Conservation (phyloP, 805 yeast genomes). For the Lachancea kluyveri region DNA sequence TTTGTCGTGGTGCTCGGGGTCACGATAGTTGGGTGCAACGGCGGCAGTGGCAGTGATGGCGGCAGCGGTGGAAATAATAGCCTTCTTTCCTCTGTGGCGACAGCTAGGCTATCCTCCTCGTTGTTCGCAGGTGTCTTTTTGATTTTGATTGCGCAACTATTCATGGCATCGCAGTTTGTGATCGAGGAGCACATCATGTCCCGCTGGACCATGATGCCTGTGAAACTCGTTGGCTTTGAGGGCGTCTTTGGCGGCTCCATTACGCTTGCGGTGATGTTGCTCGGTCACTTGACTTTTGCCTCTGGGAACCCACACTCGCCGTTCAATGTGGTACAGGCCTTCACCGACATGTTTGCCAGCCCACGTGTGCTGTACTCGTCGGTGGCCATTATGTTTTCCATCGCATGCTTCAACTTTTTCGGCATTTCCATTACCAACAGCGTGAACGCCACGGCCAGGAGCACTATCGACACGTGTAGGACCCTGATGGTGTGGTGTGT, state of each 20-base stretch:
- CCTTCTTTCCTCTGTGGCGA: conserved; percentile 1
- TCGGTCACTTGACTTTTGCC: conserved; percentile 27
- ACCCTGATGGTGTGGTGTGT: conserved; percentile 71
- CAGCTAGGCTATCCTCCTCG: conserved; percentile 24
- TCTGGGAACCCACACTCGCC: conserved; percentile 30
- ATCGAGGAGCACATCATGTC: conserved; percentile 64
- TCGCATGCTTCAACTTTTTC: conserved; percentile 64
- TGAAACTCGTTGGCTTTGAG: conserved; percentile 65
- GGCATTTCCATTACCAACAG: conserved; percentile 63
- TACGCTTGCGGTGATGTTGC: conserved; percentile 39
- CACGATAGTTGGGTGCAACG: conserved; percentile 66
- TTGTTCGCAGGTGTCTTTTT: conserved; percentile 51
- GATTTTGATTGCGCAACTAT: conserved; percentile 55
- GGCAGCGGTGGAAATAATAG: no score
- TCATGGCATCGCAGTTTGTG: conserved; percentile 73
- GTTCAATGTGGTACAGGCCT: conserved; percentile 49
- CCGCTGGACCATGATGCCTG: conserved; percentile 48
- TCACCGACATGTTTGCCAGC: conserved; percentile 42
- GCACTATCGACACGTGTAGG: conserved; percentile 73
- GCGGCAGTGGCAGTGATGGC: conserved; percentile 33
- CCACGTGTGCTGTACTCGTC: conserved; percentile 45
- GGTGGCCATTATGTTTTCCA: conserved; percentile 61
- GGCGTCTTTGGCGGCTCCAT: conserved; percentile 58
- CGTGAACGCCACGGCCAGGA: conserved; percentile 69
- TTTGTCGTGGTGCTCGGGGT: conserved; percentile 64